These are phyloP conservation scores for Dactylis glomerata DNA, from an alignment of 176 grass and related monocot genomes.

Conservation along the genomic window DNA sequence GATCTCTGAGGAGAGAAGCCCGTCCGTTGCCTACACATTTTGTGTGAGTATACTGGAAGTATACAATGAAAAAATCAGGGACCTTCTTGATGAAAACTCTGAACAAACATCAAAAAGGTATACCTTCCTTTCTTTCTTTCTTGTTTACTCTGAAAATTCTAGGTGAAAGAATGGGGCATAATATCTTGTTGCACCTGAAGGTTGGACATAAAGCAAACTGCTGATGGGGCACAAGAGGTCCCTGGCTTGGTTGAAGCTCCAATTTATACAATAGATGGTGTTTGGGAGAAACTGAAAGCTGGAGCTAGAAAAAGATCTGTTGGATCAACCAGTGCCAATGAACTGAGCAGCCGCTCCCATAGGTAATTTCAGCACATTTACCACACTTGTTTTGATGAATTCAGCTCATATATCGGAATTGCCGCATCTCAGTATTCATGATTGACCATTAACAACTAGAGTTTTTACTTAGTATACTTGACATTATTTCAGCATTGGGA, in stretches of 20 bases:
- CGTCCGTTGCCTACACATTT: constrained; percentile 53
- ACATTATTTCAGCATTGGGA: not conserved
- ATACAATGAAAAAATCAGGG: constrained; percentile 93
- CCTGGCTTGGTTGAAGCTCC: constrained; percentile 71
- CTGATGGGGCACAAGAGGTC: constrained; percentile 83
- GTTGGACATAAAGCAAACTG: constrained; percentile 82
- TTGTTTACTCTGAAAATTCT: constrained; percentile 6
- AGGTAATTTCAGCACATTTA: constrained; percentile 39
- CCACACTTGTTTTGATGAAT: not conserved
- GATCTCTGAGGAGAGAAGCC: constrained; percentile 40
- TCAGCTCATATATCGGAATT: constrained; percentile 12
- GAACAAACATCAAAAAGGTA: constrained; percentile 67
- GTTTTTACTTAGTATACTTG: not conserved
- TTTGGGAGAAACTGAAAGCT: constrained; percentile 76
- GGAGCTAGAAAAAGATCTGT: constrained; percentile 85
- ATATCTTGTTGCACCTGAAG: constrained; percentile 48
- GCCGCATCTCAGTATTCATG: not conserved
- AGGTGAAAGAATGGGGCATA: not conserved
- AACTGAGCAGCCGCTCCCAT: constrained; percentile 95
- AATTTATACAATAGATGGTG: constrained; percentile 55
- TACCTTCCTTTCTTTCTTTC: not conserved
- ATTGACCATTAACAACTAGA: constrained; percentile 2
- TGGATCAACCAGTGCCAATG: constrained; percentile 82
- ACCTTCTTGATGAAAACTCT: constrained; percentile 64
- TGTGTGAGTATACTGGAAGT: constrained; percentile 91